Percentiles rank a stretch among this genome's conserved stretches.
Conservation (phyloP, 805 yeast species). For the Ogataea trehaloabstinens region DNA sequence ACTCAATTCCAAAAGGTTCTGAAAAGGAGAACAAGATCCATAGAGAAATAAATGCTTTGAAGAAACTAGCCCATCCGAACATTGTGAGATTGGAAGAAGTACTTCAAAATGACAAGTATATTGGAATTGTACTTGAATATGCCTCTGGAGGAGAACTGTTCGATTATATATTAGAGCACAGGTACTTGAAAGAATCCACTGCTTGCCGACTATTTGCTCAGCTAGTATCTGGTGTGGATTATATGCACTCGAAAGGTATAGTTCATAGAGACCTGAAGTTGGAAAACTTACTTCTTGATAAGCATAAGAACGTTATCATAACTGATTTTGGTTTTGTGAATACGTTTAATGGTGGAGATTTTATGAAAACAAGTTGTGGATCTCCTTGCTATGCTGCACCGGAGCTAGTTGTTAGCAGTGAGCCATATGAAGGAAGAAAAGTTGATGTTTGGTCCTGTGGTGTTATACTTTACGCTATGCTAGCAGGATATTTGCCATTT, state of each 20-base stretch:
- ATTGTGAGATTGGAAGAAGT: conserved; percentile 91
- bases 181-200: conserved; percentile 79
- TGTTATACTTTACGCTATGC: conserved; percentile 91
- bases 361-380: conserved; percentile 95
- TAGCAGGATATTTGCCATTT: conserved; percentile 95
- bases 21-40: conserved; percentile 87
- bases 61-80: conserved; percentile 86
- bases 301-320: conserved; percentile 80
- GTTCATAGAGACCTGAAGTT: conserved; percentile 77
- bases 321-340: conserved; percentile 96
- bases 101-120: conserved; percentile 87
- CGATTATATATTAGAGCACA: conserved; percentile 83
- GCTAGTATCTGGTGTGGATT: conserved; percentile 88
- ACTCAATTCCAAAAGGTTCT: conserved; percentile 80
- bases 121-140: conserved; percentile 94
- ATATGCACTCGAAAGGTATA: conserved; percentile 77
- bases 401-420: conserved; percentile 82
- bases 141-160: conserved; percentile 98
- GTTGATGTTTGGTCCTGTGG: conserved; percentile 98
- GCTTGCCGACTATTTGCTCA: conserved; percentile 92
- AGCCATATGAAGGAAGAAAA: conserved; percentile 86
- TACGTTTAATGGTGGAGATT: conserved; percentile 66
- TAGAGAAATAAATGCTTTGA: conserved; percentile 88
- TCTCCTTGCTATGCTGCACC: conserved; percentile 99
- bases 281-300: conserved; percentile 74